phyloP scores from a whole-genome alignment of 2,329 filamentous ascomycete species.

The Verticillium isaacii region DNA sequence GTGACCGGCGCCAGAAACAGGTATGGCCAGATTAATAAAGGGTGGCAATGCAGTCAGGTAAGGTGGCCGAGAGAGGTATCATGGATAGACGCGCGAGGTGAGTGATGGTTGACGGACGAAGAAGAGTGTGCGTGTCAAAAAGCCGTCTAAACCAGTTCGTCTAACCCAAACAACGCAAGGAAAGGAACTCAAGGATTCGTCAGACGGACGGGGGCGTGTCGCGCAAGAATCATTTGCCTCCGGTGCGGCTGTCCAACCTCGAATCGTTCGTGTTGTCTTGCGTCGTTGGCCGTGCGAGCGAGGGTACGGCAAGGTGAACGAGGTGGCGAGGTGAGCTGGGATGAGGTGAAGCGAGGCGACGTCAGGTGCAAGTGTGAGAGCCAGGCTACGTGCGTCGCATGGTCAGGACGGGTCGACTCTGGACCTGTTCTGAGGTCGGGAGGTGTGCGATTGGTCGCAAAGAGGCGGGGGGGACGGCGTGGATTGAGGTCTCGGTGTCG shows the following conservation, averaged over 20 bases:
- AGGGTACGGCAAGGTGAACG: background rate
- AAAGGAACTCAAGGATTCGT: slow-evolving; percentile 14
- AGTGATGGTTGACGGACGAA: background rate
- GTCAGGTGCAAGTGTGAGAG: slow-evolving; percentile 8
- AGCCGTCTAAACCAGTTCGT: slow-evolving; percentile 33
- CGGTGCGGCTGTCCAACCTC: slow-evolving; percentile 1
- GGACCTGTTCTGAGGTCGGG: slow-evolving; percentile 1
- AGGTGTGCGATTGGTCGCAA: background rate
- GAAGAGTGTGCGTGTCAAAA: background rate
- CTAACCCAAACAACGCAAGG: slow-evolving; percentile 28
- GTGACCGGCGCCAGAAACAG: background rate
- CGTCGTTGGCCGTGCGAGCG: slow-evolving; percentile 1
- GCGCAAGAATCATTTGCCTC: slow-evolving; percentile 7
- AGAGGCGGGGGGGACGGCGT: background rate
- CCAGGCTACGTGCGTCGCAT: slow-evolving; percentile 28
- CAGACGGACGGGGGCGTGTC: slow-evolving; percentile 7
- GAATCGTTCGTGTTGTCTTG: background rate
- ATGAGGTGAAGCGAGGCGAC: background rate
- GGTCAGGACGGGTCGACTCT: slow-evolving; percentile 15
- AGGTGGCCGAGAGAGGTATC: slow-evolving; percentile 1
- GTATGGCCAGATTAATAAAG: slow-evolving; percentile 6
- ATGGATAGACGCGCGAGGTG: background rate
- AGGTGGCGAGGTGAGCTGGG: slow-evolving; percentile 4
- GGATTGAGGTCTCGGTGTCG: slow-evolving; percentile 4
- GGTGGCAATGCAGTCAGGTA: background rate